A percentile compares a stretch with the other conserved stretches of the same genome.
Conservation (phyloP, 192 early-diverging fungal species). For the Spizellomyces sp. region DNA sequence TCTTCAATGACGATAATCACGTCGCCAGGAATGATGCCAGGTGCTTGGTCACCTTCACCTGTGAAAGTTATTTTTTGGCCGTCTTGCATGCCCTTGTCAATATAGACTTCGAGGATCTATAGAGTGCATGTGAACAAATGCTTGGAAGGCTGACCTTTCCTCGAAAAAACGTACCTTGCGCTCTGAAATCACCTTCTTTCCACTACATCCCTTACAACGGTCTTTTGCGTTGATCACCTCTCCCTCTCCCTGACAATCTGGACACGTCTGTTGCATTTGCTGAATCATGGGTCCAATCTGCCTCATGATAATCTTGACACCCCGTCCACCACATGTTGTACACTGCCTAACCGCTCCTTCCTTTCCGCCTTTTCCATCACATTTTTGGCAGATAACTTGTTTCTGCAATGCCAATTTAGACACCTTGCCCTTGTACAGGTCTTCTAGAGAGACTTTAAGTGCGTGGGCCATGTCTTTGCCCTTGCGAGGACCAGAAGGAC, state of each 20-base stretch:
- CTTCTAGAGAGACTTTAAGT: conserved; percentile 84
- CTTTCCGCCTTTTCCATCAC: conserved; percentile 96
- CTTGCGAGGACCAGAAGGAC: conserved; percentile 79
- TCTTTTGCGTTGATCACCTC: conserved; percentile 89
- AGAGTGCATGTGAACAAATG: neutral
- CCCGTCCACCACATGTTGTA: conserved; percentile 82
- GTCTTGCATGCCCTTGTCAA: conserved; percentile 98
- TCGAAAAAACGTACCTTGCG: conserved; percentile 72
- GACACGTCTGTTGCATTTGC: conserved; percentile 98
- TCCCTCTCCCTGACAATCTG: conserved; percentile 87
- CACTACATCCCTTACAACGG: conserved; percentile 88
- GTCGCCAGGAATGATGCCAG: conserved; percentile 94
- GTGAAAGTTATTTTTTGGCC: conserved; percentile 93
- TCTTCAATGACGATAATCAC: conserved; percentile 96
- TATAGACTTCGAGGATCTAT: conserved; percentile 89
- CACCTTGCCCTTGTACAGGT: conserved; percentile 87
- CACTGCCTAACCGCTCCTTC: conserved; percentile 85
- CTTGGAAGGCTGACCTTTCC: neutral
- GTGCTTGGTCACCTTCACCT: conserved; percentile 97
- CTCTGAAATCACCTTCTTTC: conserved; percentile 83
- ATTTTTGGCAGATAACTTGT: conserved; percentile 85
- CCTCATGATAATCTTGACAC: conserved; percentile 85
- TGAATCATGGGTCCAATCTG: conserved; percentile 99
- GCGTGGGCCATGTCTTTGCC: conserved; percentile 94
- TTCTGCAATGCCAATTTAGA: conserved; percentile 96